Percentiles rank a stretch among this genome's conserved stretches.
Conservation (phyloP, 192 early-diverging fungal species). For the Neocallimastix lanati region DNA sequence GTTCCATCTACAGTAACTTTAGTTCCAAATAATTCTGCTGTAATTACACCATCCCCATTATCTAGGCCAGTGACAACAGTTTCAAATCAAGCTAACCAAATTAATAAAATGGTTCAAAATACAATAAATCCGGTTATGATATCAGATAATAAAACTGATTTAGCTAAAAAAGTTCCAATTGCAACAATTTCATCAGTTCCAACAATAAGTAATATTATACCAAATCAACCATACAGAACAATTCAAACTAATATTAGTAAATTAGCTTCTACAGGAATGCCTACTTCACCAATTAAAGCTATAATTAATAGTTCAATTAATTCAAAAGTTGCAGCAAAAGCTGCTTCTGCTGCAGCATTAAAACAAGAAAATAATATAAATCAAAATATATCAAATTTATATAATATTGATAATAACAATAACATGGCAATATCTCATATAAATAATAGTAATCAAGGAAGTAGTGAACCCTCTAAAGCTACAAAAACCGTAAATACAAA, state of each 20-base stretch:
- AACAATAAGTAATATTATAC: background rate
- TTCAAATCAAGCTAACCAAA: background rate
- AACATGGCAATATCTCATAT: background rate
- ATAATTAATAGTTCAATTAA: background rate
- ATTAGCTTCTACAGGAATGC: background rate
- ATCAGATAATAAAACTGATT: background rate
- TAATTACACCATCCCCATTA: background rate
- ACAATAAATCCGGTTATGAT: background rate
- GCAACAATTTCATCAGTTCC: background rate
- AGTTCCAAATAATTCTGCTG: background rate
- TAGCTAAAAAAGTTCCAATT: background rate
- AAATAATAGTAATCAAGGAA: no score
- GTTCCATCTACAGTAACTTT: background rate
- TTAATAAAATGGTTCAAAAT: background rate
- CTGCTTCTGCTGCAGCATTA: background rate
- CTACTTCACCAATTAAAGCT: background rate
- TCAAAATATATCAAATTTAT: background rate
- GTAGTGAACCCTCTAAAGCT: no score
- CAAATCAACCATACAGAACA: background rate
- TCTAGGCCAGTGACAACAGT: background rate
- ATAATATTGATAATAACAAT: background rate
- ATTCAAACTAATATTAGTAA: background rate
- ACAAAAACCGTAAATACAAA: no score
- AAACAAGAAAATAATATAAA: background rate
- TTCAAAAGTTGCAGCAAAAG: background rate